phyloP scores from a whole-genome alignment of 495 filamentous ascomycete species.

The Hyaloscypha finlandica region DNA sequence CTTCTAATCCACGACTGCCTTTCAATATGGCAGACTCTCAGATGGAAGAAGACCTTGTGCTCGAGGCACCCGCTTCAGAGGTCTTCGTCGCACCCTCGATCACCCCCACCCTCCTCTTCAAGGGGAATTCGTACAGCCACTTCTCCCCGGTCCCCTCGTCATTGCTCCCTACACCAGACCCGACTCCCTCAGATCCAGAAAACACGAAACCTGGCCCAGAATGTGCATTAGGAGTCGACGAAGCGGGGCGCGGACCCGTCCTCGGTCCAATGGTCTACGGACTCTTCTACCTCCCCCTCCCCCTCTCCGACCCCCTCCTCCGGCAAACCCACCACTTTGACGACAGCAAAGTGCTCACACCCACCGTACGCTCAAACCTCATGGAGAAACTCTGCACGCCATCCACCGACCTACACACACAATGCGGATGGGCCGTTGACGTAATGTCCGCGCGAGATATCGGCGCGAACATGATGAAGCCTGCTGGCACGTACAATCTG shows the following conservation, averaged over 20 bases:
- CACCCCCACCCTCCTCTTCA: slow-evolving; percentile 56
- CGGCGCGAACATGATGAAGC: slow-evolving; percentile 73
- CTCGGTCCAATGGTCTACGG: slow-evolving; percentile 98
- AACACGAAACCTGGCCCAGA: slow-evolving; percentile 43
- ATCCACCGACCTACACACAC: slow-evolving; percentile 58
- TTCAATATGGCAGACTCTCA: slow-evolving; percentile 48
- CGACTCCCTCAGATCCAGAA: slow-evolving; percentile 39
- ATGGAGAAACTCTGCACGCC: slow-evolving; percentile 75
- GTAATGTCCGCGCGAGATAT: slow-evolving; percentile 86
- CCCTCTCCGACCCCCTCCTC: slow-evolving; percentile 69
- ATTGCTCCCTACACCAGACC: slow-evolving; percentile 47
- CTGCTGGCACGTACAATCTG: slow-evolving; percentile 76
- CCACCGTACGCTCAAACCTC: slow-evolving; percentile 68
- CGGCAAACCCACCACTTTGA: slow-evolving; percentile 79
- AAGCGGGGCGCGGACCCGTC: slow-evolving; percentile 93
- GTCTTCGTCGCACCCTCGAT: slow-evolving; percentile 84
- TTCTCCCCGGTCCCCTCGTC: slow-evolving; percentile 69
- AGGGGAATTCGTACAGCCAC: slow-evolving; percentile 81
- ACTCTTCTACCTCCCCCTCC: slow-evolving; percentile 77
- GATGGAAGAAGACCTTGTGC: slow-evolving; percentile 40
- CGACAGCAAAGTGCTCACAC: slow-evolving; percentile 86
- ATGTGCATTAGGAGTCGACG: slow-evolving; percentile 86
- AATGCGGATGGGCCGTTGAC: slow-evolving; percentile 81
- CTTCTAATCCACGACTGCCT: background rate
- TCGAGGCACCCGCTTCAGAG: slow-evolving; percentile 57